Base-by-base conservation (phyloP, 2,329 filamentous ascomycete genomes). In the Herpotrichia juniperi region DNA sequence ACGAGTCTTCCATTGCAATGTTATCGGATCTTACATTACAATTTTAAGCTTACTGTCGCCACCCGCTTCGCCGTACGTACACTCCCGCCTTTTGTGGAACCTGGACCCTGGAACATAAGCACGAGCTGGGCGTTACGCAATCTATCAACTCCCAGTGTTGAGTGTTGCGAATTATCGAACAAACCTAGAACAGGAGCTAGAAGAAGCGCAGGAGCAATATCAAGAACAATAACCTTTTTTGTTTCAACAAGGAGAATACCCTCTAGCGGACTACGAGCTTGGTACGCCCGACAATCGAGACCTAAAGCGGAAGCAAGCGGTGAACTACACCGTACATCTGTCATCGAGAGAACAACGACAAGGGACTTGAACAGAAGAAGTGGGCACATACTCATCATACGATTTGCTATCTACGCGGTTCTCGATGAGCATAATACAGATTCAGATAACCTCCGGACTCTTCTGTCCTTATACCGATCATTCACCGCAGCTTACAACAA, bases 21-120 rank as follows among this genome's bases (percentile, higher is more conserved):
- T 24, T 16, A 11, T 28, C 10, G 3, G 10, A 32, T 21, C 43
- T 54, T 49, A 57, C 28, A 48, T 54, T 46, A 50, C 42, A 37
- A 26, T 51, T 30, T 61, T 58, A 55, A 57, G 61, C 62, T 65
- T 62, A 65, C 58, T 59, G 57, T 58, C 46, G 46, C 51, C 54
- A 61, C 45, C 50, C 48, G 49, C 31, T 49, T n/a, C 21, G 34
- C 49, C 6, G 48, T 42, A 31, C 45, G 46, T 34, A 39, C 42
- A 48, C 34, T 47, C 39, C 50, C 50, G 42, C 32, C 25, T 46
- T 42, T 57, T 58, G 60, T 63, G 48, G 47, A 37, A 56, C 37
- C 21, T 11, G n/a, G 8, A 40, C 11, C 21, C 37, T 25, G 37
- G 19, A n/a, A 34, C 21, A 37, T 37, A 37, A 37, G 34, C 34